Base-by-base conservation (phyloP, 768 basidiomycete genomes). In the Suillus variegatus region DNA sequence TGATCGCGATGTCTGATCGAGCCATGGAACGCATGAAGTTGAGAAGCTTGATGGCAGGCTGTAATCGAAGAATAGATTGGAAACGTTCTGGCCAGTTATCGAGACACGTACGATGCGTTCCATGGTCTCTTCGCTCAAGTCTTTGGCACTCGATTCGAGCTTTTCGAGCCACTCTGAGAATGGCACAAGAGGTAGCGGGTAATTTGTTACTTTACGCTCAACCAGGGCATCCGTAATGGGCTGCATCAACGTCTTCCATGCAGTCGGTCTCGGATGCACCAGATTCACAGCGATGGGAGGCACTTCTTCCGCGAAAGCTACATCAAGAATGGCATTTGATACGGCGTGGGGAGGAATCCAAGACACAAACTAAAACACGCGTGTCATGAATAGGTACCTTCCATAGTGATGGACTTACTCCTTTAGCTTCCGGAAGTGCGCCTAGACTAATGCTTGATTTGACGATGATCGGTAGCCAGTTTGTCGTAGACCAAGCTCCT, bases 401-500 rank as follows among this genome's bases (percentile, higher is more conserved):
- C 25, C 10, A 61, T n/a, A 35, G 9, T 20, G 12, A 61, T 25
- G 8, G 13, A 66, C 73, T 65, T 49, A 76, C 74, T 49, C 74
- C 75, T 56, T 66, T 58, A n/a, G 65, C 64, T 16, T 71, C 67
- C 20, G 76, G 76, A n/a, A 77, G 65, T 25, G 44, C 67, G 9
- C 70, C 73, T 8, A 77, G 55, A 41, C 65, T 49, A 6, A 75
- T 16, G 52, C 77, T 76, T 0, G 77, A 76, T 61, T 79, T 74
- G 20, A 81, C 74, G 5, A 85, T 69, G 44, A 78, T 75, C 18
- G 84, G 82, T 28, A 85, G 67, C 85, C 84, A 86, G 55, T 85
- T 82, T 0, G 73, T 78, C 4, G 76, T 73, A 4, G 76, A 76
- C 84, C 84, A 85, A 0, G 78, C 77, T 25, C 83, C 84, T 10